phyloP scores from a whole-genome alignment of 345 rosid species.

The Lepidium aucheri region DNA sequence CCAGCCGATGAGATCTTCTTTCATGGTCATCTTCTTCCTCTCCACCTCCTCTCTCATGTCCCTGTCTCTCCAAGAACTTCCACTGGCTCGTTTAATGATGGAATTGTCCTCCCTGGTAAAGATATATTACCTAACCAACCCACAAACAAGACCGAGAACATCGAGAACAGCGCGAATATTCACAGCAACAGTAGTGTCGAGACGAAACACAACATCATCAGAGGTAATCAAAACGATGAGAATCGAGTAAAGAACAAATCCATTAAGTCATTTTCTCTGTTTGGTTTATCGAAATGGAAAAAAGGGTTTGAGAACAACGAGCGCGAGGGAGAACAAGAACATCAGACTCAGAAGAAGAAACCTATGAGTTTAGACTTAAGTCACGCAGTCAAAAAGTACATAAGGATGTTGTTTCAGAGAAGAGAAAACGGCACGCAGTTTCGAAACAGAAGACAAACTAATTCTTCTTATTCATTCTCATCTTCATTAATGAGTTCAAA shows the following conservation, averaged over 20 bases:
- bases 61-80: constrained; percentile 78
- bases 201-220: background rate
- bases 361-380: constrained; percentile 51
- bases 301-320: constrained; percentile 41
- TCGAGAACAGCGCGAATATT: constrained; percentile 6
- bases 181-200: background rate
- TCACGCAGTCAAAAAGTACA: constrained; percentile 49
- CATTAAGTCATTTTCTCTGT: constrained; percentile 60
- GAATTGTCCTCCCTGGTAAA: constrained; percentile 47
- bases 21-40: constrained; percentile 97
- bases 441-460: constrained; percentile 31
- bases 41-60: constrained; percentile 71
- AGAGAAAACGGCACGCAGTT: constrained; percentile 35
- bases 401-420: constrained; percentile 49
- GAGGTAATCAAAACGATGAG: background rate
- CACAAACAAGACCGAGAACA: constrained; percentile 6
- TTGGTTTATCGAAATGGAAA: constrained; percentile 47
- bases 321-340: constrained; percentile 32
- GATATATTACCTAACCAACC: constrained; percentile 32
- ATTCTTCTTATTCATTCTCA: constrained; percentile 16
- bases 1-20: constrained; percentile 98
- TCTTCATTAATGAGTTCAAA: constrained; percentile 17
- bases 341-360: constrained; percentile 35
- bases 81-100: constrained; percentile 52
- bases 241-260: constrained; percentile 31